Conservation (phyloP, 2,329 filamentous ascomycete genomes). For the Paecilomyces fulvus region DNA sequence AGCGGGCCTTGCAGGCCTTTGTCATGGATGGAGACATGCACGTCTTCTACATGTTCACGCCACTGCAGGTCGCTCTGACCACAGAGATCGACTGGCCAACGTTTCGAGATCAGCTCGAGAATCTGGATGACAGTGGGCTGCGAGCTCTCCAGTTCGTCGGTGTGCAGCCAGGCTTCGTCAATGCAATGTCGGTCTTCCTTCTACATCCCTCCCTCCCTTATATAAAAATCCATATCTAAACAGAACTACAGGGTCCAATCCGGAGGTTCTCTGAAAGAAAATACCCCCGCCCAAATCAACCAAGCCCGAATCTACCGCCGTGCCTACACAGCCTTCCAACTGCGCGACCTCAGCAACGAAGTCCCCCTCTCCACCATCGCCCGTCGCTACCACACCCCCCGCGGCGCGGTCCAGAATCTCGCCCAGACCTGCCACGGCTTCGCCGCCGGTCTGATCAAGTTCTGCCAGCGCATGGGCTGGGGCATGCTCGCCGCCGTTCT, state of each 20-base stretch:
- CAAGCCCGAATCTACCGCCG: slow-evolving; percentile 58
- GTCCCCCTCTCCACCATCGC: slow-evolving; percentile 62
- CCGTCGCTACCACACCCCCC: slow-evolving; percentile 60
- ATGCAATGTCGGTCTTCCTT: slow-evolving; percentile 50
- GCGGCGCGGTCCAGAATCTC: slow-evolving; percentile 63
- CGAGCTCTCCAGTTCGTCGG: slow-evolving; percentile 61
- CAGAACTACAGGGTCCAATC: slow-evolving; percentile 53
- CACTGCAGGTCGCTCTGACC: slow-evolving; percentile 46
- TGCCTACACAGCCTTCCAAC: slow-evolving; percentile 66
- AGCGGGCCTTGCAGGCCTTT: slow-evolving; percentile 59
- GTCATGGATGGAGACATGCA: slow-evolving; percentile 79
- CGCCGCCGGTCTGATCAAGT: slow-evolving; percentile 70
- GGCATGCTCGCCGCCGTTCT: slow-evolving; percentile 62
- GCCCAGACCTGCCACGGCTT: slow-evolving; percentile 71
- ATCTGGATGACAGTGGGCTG: slow-evolving; percentile 61
- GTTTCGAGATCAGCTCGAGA: slow-evolving; percentile 63
- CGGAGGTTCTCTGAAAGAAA: slow-evolving; percentile 52
- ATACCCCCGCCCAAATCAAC: slow-evolving; percentile 52
- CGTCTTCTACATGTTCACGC: slow-evolving; percentile 68
- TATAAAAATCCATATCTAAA: slow-evolving; percentile 1
- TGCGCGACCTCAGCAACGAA: slow-evolving; percentile 73
- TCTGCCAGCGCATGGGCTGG: slow-evolving; percentile 71
- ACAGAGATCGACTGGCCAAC: slow-evolving; percentile 61
- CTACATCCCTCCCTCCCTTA: background rate
- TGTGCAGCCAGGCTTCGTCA: slow-evolving; percentile 58